Evolutionary conservation across 768 basidiomycete genomes (phyloP), one percentile per base, ranked within the genome.

Genomic region (Russula griseocarnosa): DNA sequence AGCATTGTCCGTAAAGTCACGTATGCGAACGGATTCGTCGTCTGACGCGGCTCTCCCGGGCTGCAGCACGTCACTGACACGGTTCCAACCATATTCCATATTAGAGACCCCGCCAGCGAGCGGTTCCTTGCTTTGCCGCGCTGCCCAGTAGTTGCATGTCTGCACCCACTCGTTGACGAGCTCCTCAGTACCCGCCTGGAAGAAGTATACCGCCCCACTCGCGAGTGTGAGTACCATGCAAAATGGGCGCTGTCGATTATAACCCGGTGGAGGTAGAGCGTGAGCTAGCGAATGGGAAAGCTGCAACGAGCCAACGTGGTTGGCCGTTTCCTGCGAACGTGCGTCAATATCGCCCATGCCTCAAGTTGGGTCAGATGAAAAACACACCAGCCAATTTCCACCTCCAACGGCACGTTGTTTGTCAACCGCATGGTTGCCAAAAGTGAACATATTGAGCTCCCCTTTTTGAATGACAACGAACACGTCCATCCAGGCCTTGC

Each of bases 111-210:
- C 97, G 5, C 97, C 97, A 2, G 90, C 83, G 3, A 99, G 82
- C 1, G 97, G 97, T 72, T 98, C 95, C 70, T 96, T 94, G 74
- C 92, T 94, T 61, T 86, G 91, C 51, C 97, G 82, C 2, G 96
- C 97, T 0, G 97, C 92, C 97, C 97, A 98, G 73, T 99, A 99
- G 78, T 98, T 99, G 83, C 96, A 98, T 0, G 97, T 97, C 46
- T 91, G 88, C 8, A 97, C 95, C 97, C 97, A 98, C 74, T 99
- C 97, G 70, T 91, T 90, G 55, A 97, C 94, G n/a, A 99, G 84
- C 69, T 98, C 96, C 71, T 97, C 96, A 4, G 97, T 99, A 1
- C 97, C 97, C 1, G 96, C 94, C 75, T 99, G 97, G 81, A 97
- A 97, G 79, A 98, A 97, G 75, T 88, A 96, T n/a, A 94, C 90